phyloP scores from a whole-genome alignment of 1,139 yeast genomes.

The Blastobotrys niveus region DNA sequence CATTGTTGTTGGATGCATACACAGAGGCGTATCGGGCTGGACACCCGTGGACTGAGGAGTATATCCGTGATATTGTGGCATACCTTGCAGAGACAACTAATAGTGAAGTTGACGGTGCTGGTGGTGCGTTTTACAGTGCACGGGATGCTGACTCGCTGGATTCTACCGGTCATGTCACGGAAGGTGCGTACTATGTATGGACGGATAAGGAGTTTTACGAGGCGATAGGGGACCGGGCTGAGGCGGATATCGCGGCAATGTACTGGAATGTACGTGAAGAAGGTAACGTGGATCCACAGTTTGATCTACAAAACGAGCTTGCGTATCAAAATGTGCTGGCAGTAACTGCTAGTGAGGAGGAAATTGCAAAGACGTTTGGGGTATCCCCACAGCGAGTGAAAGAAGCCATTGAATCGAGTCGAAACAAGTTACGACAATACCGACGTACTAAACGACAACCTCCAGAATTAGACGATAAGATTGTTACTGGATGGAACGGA shows the following conservation, averaged over 20 bases:
- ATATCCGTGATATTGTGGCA: conserved; percentile 27
- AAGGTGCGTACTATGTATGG: conserved; percentile 39
- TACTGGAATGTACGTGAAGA: conserved; percentile 35
- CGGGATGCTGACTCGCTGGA: conserved; percentile 35
- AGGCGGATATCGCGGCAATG: conserved; percentile 35
- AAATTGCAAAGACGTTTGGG: conserved; percentile 35
- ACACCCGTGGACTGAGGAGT: conserved; percentile 18
- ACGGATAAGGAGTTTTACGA: conserved; percentile 32
- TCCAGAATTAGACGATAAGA: conserved; percentile 33
- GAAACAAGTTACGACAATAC: conserved; percentile 24
- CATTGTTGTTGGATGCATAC: conserved; percentile 33
- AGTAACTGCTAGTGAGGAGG: conserved; percentile 20
- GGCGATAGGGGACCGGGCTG: conserved; percentile 26
- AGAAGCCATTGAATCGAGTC: conserved; percentile 24
- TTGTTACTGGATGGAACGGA: conserved; percentile 37
- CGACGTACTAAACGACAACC: conserved; percentile 27
- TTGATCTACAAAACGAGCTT: conserved; percentile 33
- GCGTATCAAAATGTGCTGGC: conserved; percentile 32
- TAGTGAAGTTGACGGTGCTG: conserved; percentile 13
- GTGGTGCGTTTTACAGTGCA: conserved; percentile 35
- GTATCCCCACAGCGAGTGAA: conserved; percentile 22
- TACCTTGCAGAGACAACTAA: conserved; percentile 30
- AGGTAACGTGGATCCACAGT: conserved; percentile 36
- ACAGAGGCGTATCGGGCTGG: conserved; percentile 28
- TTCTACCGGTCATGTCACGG: conserved; percentile 25